Base-by-base conservation (phyloP, 2,329 filamentous ascomycete species). In the Diaporthe sp. region DNA sequence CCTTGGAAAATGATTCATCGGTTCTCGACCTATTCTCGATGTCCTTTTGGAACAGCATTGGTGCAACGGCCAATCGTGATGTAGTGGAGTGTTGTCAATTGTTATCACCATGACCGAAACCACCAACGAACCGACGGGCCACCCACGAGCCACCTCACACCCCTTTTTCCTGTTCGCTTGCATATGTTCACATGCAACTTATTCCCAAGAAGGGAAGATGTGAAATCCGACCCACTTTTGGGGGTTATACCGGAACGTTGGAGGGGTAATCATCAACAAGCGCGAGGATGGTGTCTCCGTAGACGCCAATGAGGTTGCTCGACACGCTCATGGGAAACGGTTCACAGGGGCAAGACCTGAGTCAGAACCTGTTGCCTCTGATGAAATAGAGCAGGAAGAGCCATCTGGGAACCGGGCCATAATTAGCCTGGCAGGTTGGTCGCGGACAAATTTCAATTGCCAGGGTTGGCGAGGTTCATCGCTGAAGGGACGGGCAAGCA, bases 171-270 rank as follows among this genome's bases (percentile, higher is more conserved):
- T 61, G 55, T n/a, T n/a, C 31, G 37, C 57, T 28, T 75, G 74
- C 74, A 75, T 31, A 75, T 31, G 31, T 75, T 75, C 74, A 73
- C 68, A 75, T 75, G 74, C 74, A 60, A 75, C 31, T 22, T 44
- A 62, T 39, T 49, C 34, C 55, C 31, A 55, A 62, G 58, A 34
- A 15, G 51, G 42, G 58, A 46, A 51, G 39, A 42, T 53, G 19
- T 22, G 22, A 34, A n/a, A 22, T 34, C 6, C 34, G 70, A 60
- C 70, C 74, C 74, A 68, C 70, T 73, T 74, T 44, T 67, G 39
- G 17, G 61, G 62, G 49, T 17, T 28, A n/a, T 49, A 31, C 34
- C 44, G 61, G 73, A 49, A 71, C 34, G 28, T 15, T 65, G 57
- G 44, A 72, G 70, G 71, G 71, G 71, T 71, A 34, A 42, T 25